Conservation (phyloP, 2,329 filamentous ascomycete genomes). For the Diaporthe batatas region DNA sequence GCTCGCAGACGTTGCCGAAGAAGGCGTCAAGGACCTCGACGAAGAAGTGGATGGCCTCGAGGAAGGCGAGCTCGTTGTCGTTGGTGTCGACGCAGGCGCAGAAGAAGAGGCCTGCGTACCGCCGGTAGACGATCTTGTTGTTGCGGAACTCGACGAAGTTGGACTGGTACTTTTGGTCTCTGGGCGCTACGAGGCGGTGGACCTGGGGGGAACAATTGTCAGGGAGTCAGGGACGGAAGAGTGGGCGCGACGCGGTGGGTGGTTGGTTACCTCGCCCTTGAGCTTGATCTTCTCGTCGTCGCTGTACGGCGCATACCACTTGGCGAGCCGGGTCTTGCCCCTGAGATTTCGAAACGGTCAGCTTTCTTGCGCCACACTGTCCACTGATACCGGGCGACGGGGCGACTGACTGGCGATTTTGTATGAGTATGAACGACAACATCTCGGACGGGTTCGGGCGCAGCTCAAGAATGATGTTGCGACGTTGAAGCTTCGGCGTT, state of each 20-base stretch:
- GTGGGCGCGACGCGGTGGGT: conserved; percentile 33
- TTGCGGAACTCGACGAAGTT: conserved; percentile 98
- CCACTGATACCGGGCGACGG: too few species aligned
- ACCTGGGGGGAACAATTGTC: conserved; percentile 66
- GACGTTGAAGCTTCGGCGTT: conserved; percentile 35
- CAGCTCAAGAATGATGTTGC: conserved; percentile 34
- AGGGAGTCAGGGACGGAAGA: conserved; percentile 23
- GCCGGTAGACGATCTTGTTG: conserved; percentile 96
- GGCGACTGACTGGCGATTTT: conserved; percentile 82
- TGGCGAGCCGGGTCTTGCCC: conserved; percentile 97
- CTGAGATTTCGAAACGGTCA: conserved; percentile 59
- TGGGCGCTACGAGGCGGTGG: conserved; percentile 95
- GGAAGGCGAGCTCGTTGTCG: conserved; percentile 96
- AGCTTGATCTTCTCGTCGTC: conserved; percentile 99
- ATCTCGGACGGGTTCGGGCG: conserved; percentile 54
- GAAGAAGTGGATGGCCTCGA: conserved; percentile 99
- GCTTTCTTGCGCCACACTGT: not conserved
- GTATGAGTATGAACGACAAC: conserved; percentile 90
- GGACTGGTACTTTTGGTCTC: conserved; percentile 99
- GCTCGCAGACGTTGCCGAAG: conserved; percentile 98
- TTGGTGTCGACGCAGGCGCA: conserved; percentile 99
- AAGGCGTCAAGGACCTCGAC: conserved; percentile 98
- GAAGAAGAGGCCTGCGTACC: conserved; percentile 98
- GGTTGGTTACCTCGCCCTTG: conserved; percentile 83
- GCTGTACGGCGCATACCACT: conserved; percentile 99